phyloP scores from a whole-genome alignment of 768 basidiomycete species.

The Arthromyces matolae region DNA sequence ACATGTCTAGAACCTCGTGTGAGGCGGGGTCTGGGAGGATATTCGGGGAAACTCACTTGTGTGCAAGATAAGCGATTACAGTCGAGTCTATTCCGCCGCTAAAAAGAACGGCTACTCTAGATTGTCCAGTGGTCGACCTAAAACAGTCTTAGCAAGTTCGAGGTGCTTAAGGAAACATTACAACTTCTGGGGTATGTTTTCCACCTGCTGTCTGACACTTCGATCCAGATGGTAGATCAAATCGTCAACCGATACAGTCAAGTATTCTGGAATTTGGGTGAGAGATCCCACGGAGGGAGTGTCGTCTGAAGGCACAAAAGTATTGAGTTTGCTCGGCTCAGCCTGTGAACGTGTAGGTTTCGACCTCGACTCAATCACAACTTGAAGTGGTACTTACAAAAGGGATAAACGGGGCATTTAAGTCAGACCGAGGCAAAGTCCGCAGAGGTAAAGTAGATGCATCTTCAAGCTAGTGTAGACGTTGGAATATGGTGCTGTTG shows the following conservation, averaged over 20 bases:
- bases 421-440: slow-evolving; percentile 12
- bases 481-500: neutral
- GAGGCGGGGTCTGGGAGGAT: no score
- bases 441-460: slow-evolving; percentile 14
- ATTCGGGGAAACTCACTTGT: slow-evolving; percentile 44
- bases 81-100: slow-evolving; percentile 97
- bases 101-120: slow-evolving; percentile 82
- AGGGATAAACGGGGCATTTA: slow-evolving; percentile 1
- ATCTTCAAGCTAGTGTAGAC: slow-evolving; percentile 1
- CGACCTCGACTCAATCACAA: no score
- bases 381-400: slow-evolving; percentile 36
- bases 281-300: slow-evolving; percentile 33
- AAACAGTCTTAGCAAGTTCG: neutral
- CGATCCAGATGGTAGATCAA: slow-evolving; percentile 53
- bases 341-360: no score
- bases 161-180: slow-evolving; percentile 15
- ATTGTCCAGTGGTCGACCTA: slow-evolving; percentile 30
- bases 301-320: slow-evolving; percentile 41
- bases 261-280: slow-evolving; percentile 40
- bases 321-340: slow-evolving; percentile 42
- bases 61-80: slow-evolving; percentile 73
- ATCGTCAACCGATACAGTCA: slow-evolving; percentile 42
- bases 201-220: slow-evolving; percentile 68
- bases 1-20: slow-evolving; percentile 55
- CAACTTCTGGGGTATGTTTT: slow-evolving; percentile 56